phyloP scores from a whole-genome alignment of 345 rosid genomes.

The Pistacia integerrima region DNA sequence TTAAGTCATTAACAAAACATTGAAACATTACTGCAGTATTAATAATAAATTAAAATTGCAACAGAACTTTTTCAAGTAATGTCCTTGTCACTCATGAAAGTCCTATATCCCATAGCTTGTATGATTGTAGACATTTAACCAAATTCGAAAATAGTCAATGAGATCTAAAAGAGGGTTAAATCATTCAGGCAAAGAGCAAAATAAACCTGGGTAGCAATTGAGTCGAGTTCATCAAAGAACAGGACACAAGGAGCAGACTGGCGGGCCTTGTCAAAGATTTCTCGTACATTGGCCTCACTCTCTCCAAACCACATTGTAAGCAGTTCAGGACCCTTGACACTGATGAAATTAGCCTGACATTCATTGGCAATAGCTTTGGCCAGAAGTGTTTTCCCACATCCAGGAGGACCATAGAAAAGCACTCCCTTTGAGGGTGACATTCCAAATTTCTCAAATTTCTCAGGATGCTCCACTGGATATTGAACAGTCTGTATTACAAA shows the following conservation, averaged over 20 bases:
- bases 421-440: slow-evolving; percentile 99
- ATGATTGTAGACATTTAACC: background rate
- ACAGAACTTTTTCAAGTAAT: background rate
- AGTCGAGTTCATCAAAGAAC: slow-evolving; percentile 94
- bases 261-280: slow-evolving; percentile 95
- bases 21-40: background rate
- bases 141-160: background rate
- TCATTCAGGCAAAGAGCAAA: background rate
- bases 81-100: background rate
- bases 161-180: background rate
- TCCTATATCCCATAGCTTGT: background rate
- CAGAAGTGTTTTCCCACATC: slow-evolving; percentile 95
- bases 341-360: slow-evolving; percentile 96
- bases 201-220: slow-evolving; percentile 90
- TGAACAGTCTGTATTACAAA: slow-evolving; percentile 75
- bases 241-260: slow-evolving; percentile 95
- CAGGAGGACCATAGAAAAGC: slow-evolving; percentile 96
- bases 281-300: slow-evolving; percentile 95
- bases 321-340: slow-evolving; percentile 92
- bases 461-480: slow-evolving; percentile 98
- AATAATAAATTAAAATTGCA: background rate
- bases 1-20: background rate
- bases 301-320: slow-evolving; percentile 99
- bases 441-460: slow-evolving; percentile 94
- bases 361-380: slow-evolving; percentile 98